Percentiles rank a stretch among this genome's conserved stretches.
Evolutionary conservation across 139 green algal genomes (phyloP).

Genomic region (Klebsormidium nitens): DNA sequence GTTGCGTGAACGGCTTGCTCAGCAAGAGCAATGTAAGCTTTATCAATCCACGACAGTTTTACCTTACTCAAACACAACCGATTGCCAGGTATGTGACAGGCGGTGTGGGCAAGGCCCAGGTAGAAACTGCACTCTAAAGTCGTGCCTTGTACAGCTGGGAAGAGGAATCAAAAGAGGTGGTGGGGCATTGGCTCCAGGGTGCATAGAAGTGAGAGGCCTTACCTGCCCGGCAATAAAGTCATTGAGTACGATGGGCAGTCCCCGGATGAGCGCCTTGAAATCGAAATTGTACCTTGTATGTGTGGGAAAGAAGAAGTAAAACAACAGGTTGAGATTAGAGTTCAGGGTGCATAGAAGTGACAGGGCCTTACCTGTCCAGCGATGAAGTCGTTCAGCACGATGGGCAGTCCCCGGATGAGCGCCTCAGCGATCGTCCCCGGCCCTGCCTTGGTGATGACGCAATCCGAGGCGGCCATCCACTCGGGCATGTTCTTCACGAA

Average conservation of each 20-base stretch:
- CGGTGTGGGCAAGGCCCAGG: too few relatives aligned
- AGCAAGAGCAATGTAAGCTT: not conserved
- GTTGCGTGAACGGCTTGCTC: not conserved
- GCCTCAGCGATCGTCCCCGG: constrained; percentile 95
- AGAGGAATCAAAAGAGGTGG: too few relatives aligned
- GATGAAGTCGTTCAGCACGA: constrained; percentile 94
- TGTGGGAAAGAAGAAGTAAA: not conserved
- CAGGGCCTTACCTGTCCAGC: constrained; percentile 64
- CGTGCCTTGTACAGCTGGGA: too few relatives aligned
- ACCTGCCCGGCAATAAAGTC: constrained; percentile 80
- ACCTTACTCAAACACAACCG: too few relatives aligned
- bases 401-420: constrained; percentile 86
- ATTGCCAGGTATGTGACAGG: too few relatives aligned
- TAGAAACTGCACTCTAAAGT: too few relatives aligned
- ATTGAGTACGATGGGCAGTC: constrained; percentile 94
- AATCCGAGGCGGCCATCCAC: constrained; percentile 82
- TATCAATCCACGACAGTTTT: not conserved
- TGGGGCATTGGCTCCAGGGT: too few relatives aligned
- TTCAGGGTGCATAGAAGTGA: too few relatives aligned
- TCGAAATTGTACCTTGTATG: too few relatives aligned
- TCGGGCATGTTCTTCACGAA: constrained; percentile 94
- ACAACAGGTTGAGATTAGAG: not conserved
- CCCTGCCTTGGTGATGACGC: constrained; percentile 83
- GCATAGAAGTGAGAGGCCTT: too few relatives aligned
- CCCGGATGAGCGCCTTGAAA: constrained; percentile 89